Conservation (phyloP, 2,329 filamentous ascomycete species). For the Colletotrichum tropicicola region DNA sequence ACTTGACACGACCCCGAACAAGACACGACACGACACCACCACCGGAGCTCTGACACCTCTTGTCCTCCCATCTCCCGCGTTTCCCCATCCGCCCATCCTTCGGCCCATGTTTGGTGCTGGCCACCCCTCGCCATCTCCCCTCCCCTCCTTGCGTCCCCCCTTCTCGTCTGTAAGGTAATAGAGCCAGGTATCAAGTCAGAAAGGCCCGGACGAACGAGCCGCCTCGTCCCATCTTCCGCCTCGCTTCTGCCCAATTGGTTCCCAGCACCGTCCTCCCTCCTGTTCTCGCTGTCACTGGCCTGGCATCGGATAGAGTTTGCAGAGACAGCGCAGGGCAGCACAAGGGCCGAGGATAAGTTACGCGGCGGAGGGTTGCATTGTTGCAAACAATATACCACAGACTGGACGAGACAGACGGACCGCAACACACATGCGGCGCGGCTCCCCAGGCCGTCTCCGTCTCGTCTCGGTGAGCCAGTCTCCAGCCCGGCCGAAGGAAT, state of each 20-base stretch:
- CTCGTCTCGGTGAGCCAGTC: constrained; percentile 1
- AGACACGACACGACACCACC: constrained; percentile 1
- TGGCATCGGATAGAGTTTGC: constrained; percentile 22
- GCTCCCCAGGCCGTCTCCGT: background rate
- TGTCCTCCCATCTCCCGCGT: constrained; percentile 21
- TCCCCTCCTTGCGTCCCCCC: background rate
- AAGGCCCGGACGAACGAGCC: constrained; percentile 24
- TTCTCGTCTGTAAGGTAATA: background rate
- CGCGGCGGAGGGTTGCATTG: background rate
- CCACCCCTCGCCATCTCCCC: background rate
- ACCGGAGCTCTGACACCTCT: constrained; percentile 25
- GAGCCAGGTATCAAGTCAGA: constrained; percentile 17
- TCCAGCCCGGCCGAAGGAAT: too few relatives aligned
- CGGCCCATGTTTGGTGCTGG: constrained; percentile 14
- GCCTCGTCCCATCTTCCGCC: constrained; percentile 19
- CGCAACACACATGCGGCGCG: constrained; percentile 9
- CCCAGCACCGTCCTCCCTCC: background rate
- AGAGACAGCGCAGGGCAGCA: background rate
- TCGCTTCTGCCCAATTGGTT: constrained; percentile 12
- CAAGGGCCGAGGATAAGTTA: background rate
- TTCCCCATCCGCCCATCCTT: constrained; percentile 21
- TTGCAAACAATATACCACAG: constrained; percentile 23
- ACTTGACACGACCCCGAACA: constrained; percentile 10
- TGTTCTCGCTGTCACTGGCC: constrained; percentile 6
- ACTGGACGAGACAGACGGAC: constrained; percentile 15